These are phyloP conservation scores for Phytophthora agathidicida DNA, from an alignment of 352 stramenopile species.

Conservation along the genomic window DNA sequence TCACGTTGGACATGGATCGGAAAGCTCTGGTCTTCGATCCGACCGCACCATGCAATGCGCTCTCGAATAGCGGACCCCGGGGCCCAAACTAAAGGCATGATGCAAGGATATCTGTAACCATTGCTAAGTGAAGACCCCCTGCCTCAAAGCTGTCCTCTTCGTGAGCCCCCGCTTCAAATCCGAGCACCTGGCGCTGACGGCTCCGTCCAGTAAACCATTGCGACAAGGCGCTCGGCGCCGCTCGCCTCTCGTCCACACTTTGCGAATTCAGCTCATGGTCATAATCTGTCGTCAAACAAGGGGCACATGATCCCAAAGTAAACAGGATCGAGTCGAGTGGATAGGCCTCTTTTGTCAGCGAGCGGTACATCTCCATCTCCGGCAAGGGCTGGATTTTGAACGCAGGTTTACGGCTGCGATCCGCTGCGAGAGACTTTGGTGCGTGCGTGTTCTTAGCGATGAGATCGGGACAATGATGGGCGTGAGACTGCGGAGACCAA, in stretches of 20 bases:
- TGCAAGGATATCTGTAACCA: too few relatives aligned
- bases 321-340: conserved; percentile 11
- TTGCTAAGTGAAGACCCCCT: too few relatives aligned
- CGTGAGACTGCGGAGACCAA: conserved; percentile 33
- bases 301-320: not conserved
- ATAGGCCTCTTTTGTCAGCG: conserved; percentile 20
- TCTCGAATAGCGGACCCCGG: not conserved
- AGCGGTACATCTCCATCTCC: conserved; percentile 23
- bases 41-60: conserved; percentile 1
- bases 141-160: too few relatives aligned
- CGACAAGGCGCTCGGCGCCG: too few relatives aligned
- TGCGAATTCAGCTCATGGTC: conserved; percentile 8
- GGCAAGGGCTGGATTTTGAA: conserved; percentile 34
- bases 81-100: too few relatives aligned
- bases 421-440: conserved; percentile 20
- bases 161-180: conserved; percentile 1
- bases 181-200: conserved; percentile 9
- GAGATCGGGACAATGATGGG: conserved; percentile 25
- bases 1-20: not conserved
- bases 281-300: conserved; percentile 1
- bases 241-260: not conserved
- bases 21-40: too few relatives aligned
- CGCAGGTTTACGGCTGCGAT: conserved; percentile 32
- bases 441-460: conserved; percentile 18
- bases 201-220: conserved; percentile 9